Conservation (phyloP, 2,329 filamentous ascomycete species). For the Botryotinia narcissicola region DNA sequence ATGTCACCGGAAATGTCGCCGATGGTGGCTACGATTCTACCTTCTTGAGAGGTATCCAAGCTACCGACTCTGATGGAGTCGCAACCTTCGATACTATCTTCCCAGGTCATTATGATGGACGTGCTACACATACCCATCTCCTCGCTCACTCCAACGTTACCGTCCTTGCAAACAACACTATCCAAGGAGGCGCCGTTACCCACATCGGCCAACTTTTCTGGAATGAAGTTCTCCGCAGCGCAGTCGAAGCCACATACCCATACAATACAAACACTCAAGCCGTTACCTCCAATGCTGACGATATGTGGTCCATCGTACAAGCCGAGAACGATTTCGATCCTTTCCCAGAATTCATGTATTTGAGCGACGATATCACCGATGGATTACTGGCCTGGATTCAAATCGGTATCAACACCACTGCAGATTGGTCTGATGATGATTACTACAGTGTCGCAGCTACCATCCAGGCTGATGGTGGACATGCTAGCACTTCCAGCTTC, state of each 20-base stretch:
- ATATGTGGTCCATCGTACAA: slow-evolving; percentile 44
- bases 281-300: slow-evolving; percentile 49
- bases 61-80: slow-evolving; percentile 42
- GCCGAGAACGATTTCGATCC: slow-evolving; percentile 50
- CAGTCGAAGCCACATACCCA: slow-evolving; percentile 47
- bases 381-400: slow-evolving; percentile 51
- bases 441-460: background rate
- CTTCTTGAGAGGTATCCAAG: slow-evolving; percentile 44
- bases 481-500: background rate
- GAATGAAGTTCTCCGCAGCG: slow-evolving; percentile 51
- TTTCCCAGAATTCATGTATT: slow-evolving; percentile 51
- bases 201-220: slow-evolving; percentile 60
- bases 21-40: slow-evolving; percentile 36
- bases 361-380: slow-evolving; percentile 49
- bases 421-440: slow-evolving; percentile 26
- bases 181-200: slow-evolving; percentile 48
- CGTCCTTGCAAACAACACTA: slow-evolving; percentile 41
- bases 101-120: slow-evolving; percentile 48
- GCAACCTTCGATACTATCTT: slow-evolving; percentile 44
- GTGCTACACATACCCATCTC: slow-evolving; percentile 49
- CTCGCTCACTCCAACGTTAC: slow-evolving; percentile 40
- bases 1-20: background rate
- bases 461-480: background rate
- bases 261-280: slow-evolving; percentile 44
- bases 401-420: slow-evolving; percentile 44